These are phyloP conservation scores for Coemansia brasiliensis DNA, from an alignment of 192 early-diverging fungal species.

Conservation along the genomic window DNA sequence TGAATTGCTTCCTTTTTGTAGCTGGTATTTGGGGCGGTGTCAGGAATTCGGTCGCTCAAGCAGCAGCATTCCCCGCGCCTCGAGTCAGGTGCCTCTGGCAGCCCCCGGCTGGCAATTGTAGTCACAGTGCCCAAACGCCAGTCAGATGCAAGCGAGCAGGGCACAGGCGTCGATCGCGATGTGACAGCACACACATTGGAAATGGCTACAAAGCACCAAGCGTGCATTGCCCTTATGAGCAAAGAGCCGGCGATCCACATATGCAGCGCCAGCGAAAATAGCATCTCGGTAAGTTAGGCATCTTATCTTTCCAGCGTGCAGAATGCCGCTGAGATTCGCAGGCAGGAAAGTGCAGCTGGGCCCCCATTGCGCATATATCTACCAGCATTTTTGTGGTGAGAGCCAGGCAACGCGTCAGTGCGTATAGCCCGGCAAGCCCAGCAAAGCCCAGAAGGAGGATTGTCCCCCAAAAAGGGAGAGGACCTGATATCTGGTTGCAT, in stretches of 20 bases:
- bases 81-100: not conserved
- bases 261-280: constrained; percentile 10
- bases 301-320: not conserved
- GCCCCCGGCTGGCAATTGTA: constrained; percentile 5
- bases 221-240: constrained; percentile 29
- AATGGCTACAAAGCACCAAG: constrained; percentile 17
- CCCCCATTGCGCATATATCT: too few relatives aligned
- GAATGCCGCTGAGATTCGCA: too few relatives aligned
- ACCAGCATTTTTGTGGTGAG: too few relatives aligned
- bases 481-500: constrained; percentile 15
- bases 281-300: constrained; percentile 26
- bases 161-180: not conserved
- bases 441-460: constrained; percentile 2
- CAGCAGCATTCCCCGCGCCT: constrained; percentile 29
- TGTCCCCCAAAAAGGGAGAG: not conserved
- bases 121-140: constrained; percentile 11
- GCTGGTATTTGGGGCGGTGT: constrained; percentile 38
- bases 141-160: constrained; percentile 9
- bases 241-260: constrained; percentile 32
- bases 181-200: constrained; percentile 3
- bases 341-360: too few relatives aligned
- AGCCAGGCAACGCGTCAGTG: too few relatives aligned
- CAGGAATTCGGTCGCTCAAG: constrained; percentile 44
- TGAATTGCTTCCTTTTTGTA: constrained; percentile 11
- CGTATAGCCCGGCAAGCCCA: too few relatives aligned